Conservation (phyloP, 768 basidiomycete genomes). For the Termitomyces sp. region DNA sequence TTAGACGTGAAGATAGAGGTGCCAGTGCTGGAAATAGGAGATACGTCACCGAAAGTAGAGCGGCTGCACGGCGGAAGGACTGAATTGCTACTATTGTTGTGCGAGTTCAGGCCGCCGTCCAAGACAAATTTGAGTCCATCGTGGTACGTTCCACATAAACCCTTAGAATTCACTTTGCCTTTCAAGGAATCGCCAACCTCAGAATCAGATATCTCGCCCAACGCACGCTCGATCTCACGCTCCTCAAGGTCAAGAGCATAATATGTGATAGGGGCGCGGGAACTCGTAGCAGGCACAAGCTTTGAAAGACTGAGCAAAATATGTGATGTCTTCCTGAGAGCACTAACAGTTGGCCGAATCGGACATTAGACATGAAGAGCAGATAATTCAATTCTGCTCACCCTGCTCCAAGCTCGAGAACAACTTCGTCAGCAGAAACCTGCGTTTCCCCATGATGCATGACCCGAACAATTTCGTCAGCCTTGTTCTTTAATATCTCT, state of each 20-base stretch:
- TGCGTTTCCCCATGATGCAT: constrained; percentile 51
- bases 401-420: constrained; percentile 95
- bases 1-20: constrained; percentile 18
- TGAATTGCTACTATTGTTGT: constrained; percentile 1
- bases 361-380: background rate
- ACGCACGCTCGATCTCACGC: constrained; percentile 76
- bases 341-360: constrained; percentile 33
- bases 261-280: constrained; percentile 60
- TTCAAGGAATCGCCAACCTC: constrained; percentile 52
- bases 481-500: constrained; percentile 68
- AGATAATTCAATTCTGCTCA: constrained; percentile 30
- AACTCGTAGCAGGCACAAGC: constrained; percentile 30
- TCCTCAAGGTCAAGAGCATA: constrained; percentile 93
- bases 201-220: constrained; percentile 58
- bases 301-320: constrained; percentile 68
- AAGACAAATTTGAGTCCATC: constrained; percentile 78
- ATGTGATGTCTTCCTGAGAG: constrained; percentile 85
- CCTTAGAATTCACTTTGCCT: constrained; percentile 75
- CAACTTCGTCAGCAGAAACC: constrained; percentile 40
- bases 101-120: constrained; percentile 48
- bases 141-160: constrained; percentile 89
- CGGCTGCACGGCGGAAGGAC: constrained; percentile 2
- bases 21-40: constrained; percentile 31
- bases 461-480: constrained; percentile 63
- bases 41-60: constrained; percentile 21